Conservation (phyloP, 345 rosid species). For the Brassica nigra region DNA sequence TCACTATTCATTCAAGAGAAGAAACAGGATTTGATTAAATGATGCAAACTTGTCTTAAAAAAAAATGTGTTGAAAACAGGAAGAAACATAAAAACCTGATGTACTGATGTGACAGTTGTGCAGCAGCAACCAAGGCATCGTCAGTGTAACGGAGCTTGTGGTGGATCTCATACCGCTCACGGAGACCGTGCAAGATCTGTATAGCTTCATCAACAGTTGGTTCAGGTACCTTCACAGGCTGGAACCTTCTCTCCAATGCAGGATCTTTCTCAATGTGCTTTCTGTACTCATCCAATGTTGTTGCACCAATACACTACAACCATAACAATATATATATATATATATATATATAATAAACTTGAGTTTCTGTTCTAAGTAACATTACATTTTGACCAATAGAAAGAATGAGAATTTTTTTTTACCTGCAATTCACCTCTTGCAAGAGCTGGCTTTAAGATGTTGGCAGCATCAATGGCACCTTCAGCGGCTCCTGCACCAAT, state of each 20-base stretch:
- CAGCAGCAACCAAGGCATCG: conserved; percentile 85
- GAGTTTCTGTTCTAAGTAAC: not conserved
- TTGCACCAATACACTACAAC: conserved; percentile 97
- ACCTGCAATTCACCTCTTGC: conserved; percentile 99
- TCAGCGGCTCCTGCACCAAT: conserved; percentile 99
- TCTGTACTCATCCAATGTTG: conserved; percentile 95
- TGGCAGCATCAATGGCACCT: conserved; percentile 99
- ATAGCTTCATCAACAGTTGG: conserved; percentile 94
- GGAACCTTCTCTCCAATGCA: conserved; percentile 95
- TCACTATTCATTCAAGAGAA: conserved; percentile 54
- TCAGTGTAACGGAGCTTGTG: conserved; percentile 99
- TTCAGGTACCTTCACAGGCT: conserved; percentile 98
- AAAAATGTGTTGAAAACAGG: not conserved
- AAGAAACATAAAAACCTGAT: conserved; percentile 59
- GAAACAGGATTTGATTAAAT: not conserved
- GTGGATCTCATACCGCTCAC: conserved; percentile 97
- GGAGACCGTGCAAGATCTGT: conserved; percentile 86
- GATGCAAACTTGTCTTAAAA: conserved; percentile 6
- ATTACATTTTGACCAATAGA: not conserved
- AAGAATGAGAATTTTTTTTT: conserved; percentile 10
- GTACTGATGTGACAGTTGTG: conserved; percentile 90
- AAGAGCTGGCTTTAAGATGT: conserved; percentile 98
- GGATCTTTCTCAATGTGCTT: conserved; percentile 99
- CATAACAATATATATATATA: conserved; percentile 14
- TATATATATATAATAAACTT: not conserved